A percentile compares a stretch with the other conserved stretches of the same genome.
Evolutionary conservation across 106 monocot genomes (phyloP).

Genomic region (Hemerocallis citrina): DNA sequence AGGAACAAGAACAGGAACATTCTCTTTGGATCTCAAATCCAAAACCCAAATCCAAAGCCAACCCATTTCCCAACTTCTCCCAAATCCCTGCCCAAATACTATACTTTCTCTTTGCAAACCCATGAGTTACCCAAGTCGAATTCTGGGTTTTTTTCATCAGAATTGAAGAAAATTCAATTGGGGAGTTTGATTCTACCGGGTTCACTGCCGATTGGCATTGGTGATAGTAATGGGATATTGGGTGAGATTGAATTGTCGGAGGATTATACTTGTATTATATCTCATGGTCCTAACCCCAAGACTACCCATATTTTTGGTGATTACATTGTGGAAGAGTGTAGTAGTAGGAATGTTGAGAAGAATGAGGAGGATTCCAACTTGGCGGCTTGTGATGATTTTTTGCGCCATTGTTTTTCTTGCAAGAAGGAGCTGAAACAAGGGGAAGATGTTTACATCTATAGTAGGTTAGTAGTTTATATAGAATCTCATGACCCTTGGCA

Average conservation of each 20-base stretch:
- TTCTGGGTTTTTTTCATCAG: not conserved
- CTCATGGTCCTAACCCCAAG: constrained; percentile 64
- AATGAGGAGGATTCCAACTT: not conserved
- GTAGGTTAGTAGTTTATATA: constrained; percentile 31
- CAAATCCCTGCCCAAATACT: not conserved
- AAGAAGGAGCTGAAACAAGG: constrained; percentile 60
- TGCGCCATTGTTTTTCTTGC: constrained; percentile 54
- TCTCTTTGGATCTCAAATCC: constrained; percentile 20
- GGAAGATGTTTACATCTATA: constrained; percentile 61
- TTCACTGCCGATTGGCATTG: constrained; percentile 9
- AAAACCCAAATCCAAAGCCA: constrained; percentile 11
- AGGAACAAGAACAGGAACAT: no score
- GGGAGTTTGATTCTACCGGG: not conserved
- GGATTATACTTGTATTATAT: constrained; percentile 68
- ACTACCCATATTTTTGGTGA: constrained; percentile 78
- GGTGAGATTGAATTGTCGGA: constrained; percentile 67
- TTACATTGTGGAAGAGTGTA: constrained; percentile 30
- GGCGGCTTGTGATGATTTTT: constrained; percentile 25
- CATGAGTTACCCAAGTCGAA: not conserved
- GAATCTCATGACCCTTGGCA: no score
- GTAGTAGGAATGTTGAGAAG: constrained; percentile 8
- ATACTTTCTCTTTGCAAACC: not conserved
- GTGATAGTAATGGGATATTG: constrained; percentile 9
- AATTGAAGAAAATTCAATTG: not conserved
- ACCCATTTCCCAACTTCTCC: not conserved